phyloP scores from a whole-genome alignment of 2,329 filamentous ascomycete genomes.

The Harringtonia aguacate region DNA sequence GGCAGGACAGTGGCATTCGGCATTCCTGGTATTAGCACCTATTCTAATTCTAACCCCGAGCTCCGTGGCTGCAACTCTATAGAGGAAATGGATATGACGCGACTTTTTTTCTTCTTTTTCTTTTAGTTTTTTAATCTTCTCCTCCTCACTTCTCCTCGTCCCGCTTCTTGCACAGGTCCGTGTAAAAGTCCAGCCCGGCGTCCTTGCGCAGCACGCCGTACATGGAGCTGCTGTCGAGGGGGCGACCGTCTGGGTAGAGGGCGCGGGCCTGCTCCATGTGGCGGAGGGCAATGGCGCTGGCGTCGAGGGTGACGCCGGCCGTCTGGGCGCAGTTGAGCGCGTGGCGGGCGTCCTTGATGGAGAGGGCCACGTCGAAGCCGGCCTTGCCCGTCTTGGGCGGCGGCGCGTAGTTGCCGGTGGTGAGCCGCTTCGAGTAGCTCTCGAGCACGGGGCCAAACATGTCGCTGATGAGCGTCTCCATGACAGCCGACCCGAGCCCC shows the following conservation, averaged over 20 bases:
- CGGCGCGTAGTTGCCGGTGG: slow-evolving; percentile 3
- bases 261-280: slow-evolving; percentile 2
- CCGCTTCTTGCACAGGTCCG: slow-evolving; percentile 1
- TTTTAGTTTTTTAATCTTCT: too few species aligned
- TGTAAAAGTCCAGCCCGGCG: slow-evolving; percentile 3
- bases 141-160: too few species aligned
- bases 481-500: background rate
- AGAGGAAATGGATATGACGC: too few species aligned
- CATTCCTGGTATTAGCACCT: too few species aligned
- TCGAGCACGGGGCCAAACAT: slow-evolving; percentile 7
- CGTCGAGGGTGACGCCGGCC: background rate
- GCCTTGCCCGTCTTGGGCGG: background rate
- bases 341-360: slow-evolving; percentile 4
- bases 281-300: background rate
- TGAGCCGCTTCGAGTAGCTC: slow-evolving; percentile 5
- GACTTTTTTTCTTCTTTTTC: too few species aligned
- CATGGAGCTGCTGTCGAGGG: slow-evolving; percentile 6
- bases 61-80: too few species aligned
- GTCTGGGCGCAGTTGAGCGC: slow-evolving; percentile 1
- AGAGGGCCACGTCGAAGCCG: slow-evolving; percentile 1
- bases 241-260: background rate
- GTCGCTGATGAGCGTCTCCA: slow-evolving; percentile 3
- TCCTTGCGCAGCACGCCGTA: background rate
- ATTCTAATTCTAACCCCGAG: too few species aligned
- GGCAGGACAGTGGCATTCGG: too few species aligned